Evolutionary conservation across 768 basidiomycete species (phyloP).

Genomic region (Tricholoma terreum): DNA sequence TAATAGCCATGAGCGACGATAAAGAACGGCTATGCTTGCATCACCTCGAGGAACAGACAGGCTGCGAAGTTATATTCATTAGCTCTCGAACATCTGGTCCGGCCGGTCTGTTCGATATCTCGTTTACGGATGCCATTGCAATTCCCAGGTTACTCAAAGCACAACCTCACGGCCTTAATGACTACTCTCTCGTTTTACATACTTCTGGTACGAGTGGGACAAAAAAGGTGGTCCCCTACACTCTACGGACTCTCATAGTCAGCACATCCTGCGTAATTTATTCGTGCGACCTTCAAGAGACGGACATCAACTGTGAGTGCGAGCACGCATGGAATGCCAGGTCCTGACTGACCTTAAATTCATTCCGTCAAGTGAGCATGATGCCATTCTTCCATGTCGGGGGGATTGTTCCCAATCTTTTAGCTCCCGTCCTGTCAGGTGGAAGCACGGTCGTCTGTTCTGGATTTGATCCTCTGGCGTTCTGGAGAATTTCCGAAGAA

Average conservation of each 20-base stretch:
- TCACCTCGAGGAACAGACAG: slow-evolving; percentile 30
- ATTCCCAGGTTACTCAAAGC: slow-evolving; percentile 23
- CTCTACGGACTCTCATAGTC: slow-evolving; percentile 39
- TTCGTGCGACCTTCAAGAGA: slow-evolving; percentile 37
- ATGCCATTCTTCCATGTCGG: slow-evolving; percentile 64
- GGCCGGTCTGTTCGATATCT: slow-evolving; percentile 40
- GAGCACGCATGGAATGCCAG: too few relatives aligned
- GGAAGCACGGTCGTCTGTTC: slow-evolving; percentile 53
- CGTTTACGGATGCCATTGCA: slow-evolving; percentile 20
- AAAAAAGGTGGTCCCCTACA: slow-evolving; percentile 48
- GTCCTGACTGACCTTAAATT: too few relatives aligned
- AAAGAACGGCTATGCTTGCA: slow-evolving; percentile 35
- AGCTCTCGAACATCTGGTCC: slow-evolving; percentile 31
- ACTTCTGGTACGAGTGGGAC: slow-evolving; percentile 59
- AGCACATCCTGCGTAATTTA: slow-evolving; percentile 42
- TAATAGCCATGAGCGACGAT: slow-evolving; percentile 40
- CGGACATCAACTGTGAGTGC: slow-evolving; percentile 48
- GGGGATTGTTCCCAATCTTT: slow-evolving; percentile 55
- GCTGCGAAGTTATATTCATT: slow-evolving; percentile 39
- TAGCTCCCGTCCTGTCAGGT: slow-evolving; percentile 53
- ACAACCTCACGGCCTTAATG: slow-evolving; percentile 34
- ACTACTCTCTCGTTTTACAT: slow-evolving; percentile 51
- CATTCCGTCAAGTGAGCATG: slow-evolving; percentile 33
- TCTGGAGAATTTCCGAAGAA: slow-evolving; percentile 41
- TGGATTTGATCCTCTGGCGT: slow-evolving; percentile 51